Evolutionary conservation across 305 asterid species (phyloP).

Genomic region (Coffea humblotiana): DNA sequence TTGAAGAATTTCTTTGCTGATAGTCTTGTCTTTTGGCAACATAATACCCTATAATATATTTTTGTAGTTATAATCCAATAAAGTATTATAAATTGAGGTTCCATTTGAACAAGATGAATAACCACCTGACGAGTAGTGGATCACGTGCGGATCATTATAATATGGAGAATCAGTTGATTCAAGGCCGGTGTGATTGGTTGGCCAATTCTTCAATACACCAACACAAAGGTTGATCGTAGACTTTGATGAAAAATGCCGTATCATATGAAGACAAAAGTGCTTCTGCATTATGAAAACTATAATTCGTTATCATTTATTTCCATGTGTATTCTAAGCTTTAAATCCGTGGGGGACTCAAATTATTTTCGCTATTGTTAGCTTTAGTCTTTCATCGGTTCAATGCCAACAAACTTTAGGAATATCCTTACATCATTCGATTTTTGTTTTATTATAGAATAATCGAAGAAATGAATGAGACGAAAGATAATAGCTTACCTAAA

Average conservation of each 20-base stretch:
- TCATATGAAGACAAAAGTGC: slow-evolving; percentile 26
- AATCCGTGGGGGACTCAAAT: slow-evolving; percentile 27
- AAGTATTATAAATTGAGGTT: too few species aligned
- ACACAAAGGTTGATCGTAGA: slow-evolving; percentile 19
- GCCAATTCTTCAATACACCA: slow-evolving; percentile 25
- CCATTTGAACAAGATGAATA: not conserved
- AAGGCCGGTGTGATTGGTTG: slow-evolving; percentile 31
- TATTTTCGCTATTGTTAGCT: slow-evolving; percentile 1
- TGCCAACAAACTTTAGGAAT: slow-evolving; percentile 15
- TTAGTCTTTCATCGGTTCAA: slow-evolving; percentile 9
- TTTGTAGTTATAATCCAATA: not conserved
- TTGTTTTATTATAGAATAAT: not conserved
- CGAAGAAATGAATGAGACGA: slow-evolving; percentile 4
- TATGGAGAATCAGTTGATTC: not conserved
- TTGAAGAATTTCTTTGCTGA: not conserved
- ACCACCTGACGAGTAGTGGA: not conserved
- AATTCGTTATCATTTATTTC: slow-evolving; percentile 6
- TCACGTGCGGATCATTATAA: slow-evolving; percentile 24
- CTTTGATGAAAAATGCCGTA: slow-evolving; percentile 10
- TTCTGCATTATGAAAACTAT: not conserved
- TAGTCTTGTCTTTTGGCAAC: not conserved
- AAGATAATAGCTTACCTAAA: slow-evolving; percentile 19
- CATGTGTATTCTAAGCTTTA: slow-evolving; percentile 2
- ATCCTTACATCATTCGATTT: slow-evolving; percentile 12
- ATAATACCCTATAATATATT: too few species aligned